A percentile compares a stretch with the other conserved stretches of the same genome.
These are phyloP conservation scores for Stephanodiscus triporus DNA, from an alignment of 108 stramenopile genomes.

Conservation along the genomic window DNA sequence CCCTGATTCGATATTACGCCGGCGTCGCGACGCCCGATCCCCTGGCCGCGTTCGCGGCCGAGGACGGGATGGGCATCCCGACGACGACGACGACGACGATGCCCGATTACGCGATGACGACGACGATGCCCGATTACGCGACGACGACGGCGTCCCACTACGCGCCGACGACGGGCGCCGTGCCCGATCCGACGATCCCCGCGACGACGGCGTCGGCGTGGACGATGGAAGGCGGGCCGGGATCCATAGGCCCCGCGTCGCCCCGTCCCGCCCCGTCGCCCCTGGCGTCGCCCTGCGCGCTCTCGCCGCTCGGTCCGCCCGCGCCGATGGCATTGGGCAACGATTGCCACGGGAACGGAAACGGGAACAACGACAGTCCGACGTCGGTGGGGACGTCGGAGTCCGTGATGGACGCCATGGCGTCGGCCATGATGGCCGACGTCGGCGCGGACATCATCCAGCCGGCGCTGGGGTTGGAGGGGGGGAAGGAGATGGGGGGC, in stretches of 20 bases:
- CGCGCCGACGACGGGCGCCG: too few relatives aligned
- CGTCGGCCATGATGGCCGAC: background rate
- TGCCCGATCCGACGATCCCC: background rate
- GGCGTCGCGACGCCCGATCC: conserved; percentile 2
- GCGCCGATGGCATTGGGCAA: background rate
- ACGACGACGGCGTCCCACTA: background rate
- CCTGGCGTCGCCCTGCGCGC: background rate
- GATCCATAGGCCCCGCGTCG: background rate
- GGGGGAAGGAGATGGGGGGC: background rate
- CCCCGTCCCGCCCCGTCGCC: background rate
- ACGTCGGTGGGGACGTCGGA: conserved; percentile 5
- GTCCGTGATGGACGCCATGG: conserved; percentile 6
- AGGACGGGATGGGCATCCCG: background rate
- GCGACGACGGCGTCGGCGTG: background rate
- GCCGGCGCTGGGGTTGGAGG: background rate
- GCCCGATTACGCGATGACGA: too few relatives aligned
- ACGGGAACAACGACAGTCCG: background rate
- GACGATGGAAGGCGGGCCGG: background rate
- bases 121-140: too few relatives aligned
- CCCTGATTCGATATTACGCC: background rate
- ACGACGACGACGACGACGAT: background rate
- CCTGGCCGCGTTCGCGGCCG: background rate
- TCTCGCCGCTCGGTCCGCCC: conserved; percentile 1
- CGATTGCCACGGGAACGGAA: background rate
- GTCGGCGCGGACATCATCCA: background rate